These are phyloP conservation scores for Avena insularis DNA, from an alignment of 176 grass and related monocot genomes.

Conservation along the genomic window DNA sequence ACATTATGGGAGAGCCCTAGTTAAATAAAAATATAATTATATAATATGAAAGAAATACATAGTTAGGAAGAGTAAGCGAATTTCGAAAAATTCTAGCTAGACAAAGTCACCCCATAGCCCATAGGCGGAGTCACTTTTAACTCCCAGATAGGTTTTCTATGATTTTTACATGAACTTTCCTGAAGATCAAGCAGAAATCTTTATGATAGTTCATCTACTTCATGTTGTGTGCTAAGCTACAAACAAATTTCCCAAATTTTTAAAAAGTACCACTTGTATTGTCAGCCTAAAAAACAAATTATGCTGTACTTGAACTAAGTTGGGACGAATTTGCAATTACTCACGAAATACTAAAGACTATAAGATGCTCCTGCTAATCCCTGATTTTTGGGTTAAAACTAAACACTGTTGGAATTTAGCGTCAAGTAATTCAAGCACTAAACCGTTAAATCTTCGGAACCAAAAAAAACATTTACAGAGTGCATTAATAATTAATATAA, in stretches of 20 bases:
- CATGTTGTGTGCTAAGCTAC: not conserved
- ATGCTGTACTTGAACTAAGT: not conserved
- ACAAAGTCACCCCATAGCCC: no score
- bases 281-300: not conserved
- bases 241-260: not conserved
- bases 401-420: no score
- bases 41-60: not conserved
- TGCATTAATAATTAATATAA: not conserved
- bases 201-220: not conserved
- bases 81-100: not conserved
- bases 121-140: no score
- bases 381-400: no score
- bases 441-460: no score
- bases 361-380: not conserved
- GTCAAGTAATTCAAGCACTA: not conserved
- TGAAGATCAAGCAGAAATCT: constrained; percentile 22
- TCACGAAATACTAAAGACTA: not conserved
- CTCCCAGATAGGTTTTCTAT: not conserved
- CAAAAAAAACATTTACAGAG: not conserved
- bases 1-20: not conserved
- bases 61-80: not conserved
- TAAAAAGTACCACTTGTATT: not conserved
- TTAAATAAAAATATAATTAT: not conserved
- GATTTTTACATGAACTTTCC: not conserved
- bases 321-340: not conserved